Evolutionary conservation across 1,284 basidiomycete species (phyloP), one percentile per base, ranked within the genome.

Genomic region (Abortiporus biennis): DNA sequence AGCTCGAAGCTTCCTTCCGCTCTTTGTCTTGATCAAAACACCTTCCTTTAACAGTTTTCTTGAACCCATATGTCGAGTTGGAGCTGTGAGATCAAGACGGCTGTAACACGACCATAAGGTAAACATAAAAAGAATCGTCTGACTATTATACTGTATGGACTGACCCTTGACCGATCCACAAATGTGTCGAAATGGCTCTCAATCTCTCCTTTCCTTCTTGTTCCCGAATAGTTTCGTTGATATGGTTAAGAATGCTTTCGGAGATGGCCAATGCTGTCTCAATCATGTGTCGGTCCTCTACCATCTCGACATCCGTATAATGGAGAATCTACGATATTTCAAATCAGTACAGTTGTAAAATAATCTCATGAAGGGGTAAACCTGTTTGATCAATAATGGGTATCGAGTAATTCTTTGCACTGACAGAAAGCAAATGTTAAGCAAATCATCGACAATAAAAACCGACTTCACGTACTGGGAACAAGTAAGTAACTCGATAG

Each of bases 371-470:
- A n/a, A n/a, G n/a, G n/a, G n/a, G 46, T 66, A 20, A 40, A 78
- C 81, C 64, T 92, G 89, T 43, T 80, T 80, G 49, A 96, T 80
- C 23, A 97, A 70, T 0, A 97, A 70, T 0, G 93, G 93, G 58
- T 96, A 97, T 45, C 91, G 74, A 1, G 93, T 95, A 41, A 96
- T 80, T 11, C 93, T 81, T 79, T 97, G 94, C 93, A 97, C 90
- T 92, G 44, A 15, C 21, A 43, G 8, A 30, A 22, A 29, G 12
- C 34, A 16, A 46, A 21, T 12, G 17, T 36, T 23, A 40, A 21
- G 11, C 36, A 16, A 9, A 12, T 27, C 30, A 31, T 15, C 12
- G 15, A 21, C 31, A 30, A 40, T 29, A 29, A 6, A 24, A 13
- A 22, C 20, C 20, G n/a, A 30, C 15, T 12, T 24, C 3, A 67